These are phyloP conservation scores for Pisolithus thermaeus DNA, from an alignment of 1,284 basidiomycete genomes.

Conservation along the genomic window DNA sequence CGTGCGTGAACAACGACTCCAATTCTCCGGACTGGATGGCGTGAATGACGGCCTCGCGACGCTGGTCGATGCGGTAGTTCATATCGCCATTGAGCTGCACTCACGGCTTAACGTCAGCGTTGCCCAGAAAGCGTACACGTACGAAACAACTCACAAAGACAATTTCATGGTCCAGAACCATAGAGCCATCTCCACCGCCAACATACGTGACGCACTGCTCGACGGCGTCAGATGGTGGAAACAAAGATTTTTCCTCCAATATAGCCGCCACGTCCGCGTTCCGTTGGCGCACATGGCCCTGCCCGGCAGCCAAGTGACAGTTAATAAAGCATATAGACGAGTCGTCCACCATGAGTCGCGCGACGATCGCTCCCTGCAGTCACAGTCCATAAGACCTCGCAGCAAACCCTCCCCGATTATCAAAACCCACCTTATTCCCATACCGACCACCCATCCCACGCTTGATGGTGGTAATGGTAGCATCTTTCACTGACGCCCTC, in stretches of 20 bases:
- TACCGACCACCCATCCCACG: slow-evolving; percentile 89
- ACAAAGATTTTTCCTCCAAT: slow-evolving; percentile 74
- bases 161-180: slow-evolving; percentile 91
- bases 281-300: slow-evolving; percentile 73
- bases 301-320: slow-evolving; percentile 93
- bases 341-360: slow-evolving; percentile 87
- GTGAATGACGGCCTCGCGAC: slow-evolving; percentile 74
- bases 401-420: neutral
- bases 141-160: slow-evolving; percentile 64
- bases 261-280: slow-evolving; percentile 86
- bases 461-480: slow-evolving; percentile 78
- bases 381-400: neutral
- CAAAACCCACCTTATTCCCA: slow-evolving; percentile 80
- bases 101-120: neutral
- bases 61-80: slow-evolving; percentile 92
- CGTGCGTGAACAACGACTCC: slow-evolving; percentile 63
- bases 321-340: slow-evolving; percentile 93
- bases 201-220: slow-evolving; percentile 65
- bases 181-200: slow-evolving; percentile 90
- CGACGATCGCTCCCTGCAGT: slow-evolving; percentile 79
- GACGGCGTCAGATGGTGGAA: slow-evolving; percentile 42
- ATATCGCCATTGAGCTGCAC: slow-evolving; percentile 71
- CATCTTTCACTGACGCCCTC: slow-evolving; percentile 57
- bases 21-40: slow-evolving; percentile 65
- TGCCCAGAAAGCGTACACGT: neutral